Percentiles rank a stretch among this genome's conserved stretches.
phyloP scores from a whole-genome alignment of 805 yeast species.

The Nakazawaea laoshanensis region DNA sequence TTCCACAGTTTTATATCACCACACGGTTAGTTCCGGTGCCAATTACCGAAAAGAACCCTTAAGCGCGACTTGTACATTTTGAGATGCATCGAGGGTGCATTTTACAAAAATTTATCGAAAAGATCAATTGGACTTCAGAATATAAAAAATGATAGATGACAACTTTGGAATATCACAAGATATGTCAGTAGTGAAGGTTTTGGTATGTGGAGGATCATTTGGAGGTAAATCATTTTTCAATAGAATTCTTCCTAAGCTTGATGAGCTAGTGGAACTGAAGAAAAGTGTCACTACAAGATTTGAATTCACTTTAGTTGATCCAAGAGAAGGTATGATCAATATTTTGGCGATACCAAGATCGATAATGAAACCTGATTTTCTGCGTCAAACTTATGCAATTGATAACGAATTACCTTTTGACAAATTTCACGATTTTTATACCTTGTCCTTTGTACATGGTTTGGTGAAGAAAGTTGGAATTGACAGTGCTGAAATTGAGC shows the following conservation, averaged over 20 bases:
- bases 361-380: slow-evolving; percentile 27
- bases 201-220: slow-evolving; percentile 27
- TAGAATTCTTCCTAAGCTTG: slow-evolving; percentile 13
- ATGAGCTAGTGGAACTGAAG: slow-evolving; percentile 5
- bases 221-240: slow-evolving; percentile 26
- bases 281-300: slow-evolving; percentile 6
- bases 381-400: slow-evolving; percentile 21
- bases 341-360: slow-evolving; percentile 30
- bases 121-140: too few relatives aligned
- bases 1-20: too few relatives aligned
- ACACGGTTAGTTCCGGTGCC: too few relatives aligned
- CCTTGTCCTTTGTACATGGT: slow-evolving; percentile 12
- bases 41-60: too few relatives aligned
- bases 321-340: slow-evolving; percentile 32
- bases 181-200: slow-evolving; percentile 11
- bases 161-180: too few relatives aligned
- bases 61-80: too few relatives aligned
- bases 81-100: too few relatives aligned
- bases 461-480: slow-evolving; percentile 9
- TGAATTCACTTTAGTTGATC: slow-evolving; percentile 27
- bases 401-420: slow-evolving; percentile 12
- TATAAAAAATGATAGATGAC: too few relatives aligned
- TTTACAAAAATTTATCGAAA: too few relatives aligned
- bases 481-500: slow-evolving; percentile 3
- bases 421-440: background rate